Evolutionary conservation across 352 stramenopile genomes (phyloP).

Genomic region (Plasmopara halstedii): DNA sequence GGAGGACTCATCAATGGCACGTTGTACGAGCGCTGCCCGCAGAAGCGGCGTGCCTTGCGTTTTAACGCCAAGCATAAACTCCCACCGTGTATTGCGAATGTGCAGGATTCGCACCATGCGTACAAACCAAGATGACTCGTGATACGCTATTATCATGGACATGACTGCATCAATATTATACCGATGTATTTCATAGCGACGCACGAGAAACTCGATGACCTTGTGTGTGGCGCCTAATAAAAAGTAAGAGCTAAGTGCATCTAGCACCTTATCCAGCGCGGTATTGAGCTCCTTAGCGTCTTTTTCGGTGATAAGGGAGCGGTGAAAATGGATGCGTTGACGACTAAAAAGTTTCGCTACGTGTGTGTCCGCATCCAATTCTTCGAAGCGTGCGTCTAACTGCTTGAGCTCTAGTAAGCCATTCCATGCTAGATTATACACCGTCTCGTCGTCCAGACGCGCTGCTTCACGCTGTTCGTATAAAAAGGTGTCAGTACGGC

Average conservation of each 20-base stretch:
- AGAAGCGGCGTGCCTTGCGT: constrained; percentile 51
- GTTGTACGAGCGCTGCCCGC: constrained; percentile 65
- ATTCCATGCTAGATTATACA: constrained; percentile 83
- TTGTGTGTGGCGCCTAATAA: constrained; percentile 73
- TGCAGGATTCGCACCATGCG: constrained; percentile 79
- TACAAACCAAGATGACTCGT: constrained; percentile 81
- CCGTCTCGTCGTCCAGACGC: constrained; percentile 73
- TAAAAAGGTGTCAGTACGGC: constrained; percentile 77
- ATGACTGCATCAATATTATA: constrained; percentile 84
- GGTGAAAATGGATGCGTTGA: constrained; percentile 77
- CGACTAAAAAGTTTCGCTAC: constrained; percentile 58
- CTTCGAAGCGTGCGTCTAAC: constrained; percentile 65
- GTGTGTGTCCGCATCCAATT: constrained; percentile 42
- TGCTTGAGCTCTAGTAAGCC: constrained; percentile 73
- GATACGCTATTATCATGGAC: constrained; percentile 74
- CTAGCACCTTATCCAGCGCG: constrained; percentile 60
- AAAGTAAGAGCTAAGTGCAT: constrained; percentile 81
- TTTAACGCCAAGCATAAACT: constrained; percentile 79
- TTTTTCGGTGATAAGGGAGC: constrained; percentile 45
- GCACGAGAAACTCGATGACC: constrained; percentile 85
- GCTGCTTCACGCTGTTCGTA: constrained; percentile 77
- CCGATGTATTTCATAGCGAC: constrained; percentile 81
- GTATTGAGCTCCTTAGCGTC: constrained; percentile 62
- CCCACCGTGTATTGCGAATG: constrained; percentile 71
- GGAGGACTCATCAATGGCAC: constrained; percentile 61